Evolutionary conservation across 2,329 filamentous ascomycete genomes (phyloP), one percentile per base, ranked within the genome.

Genomic region (Pseudopithomyces maydicus): DNA sequence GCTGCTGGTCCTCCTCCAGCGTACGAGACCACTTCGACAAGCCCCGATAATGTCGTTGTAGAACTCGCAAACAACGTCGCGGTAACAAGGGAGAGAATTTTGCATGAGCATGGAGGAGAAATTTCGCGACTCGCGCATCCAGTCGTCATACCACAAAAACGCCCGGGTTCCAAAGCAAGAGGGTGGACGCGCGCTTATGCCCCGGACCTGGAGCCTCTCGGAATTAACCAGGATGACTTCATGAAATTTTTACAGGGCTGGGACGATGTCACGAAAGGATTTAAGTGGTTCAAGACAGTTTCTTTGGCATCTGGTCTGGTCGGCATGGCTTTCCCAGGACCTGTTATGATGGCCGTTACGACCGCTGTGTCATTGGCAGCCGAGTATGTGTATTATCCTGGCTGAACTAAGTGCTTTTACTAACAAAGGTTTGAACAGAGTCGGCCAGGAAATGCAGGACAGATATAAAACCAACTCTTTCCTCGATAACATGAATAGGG

Each of bases 131-230:
- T 66, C 20, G 49, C 57, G 15, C 52, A 75, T 47, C 81, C 82
- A 0, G 80, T 85, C 20, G 78, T 85, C 20, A 67, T 85, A 3
- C 81, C 82, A 0, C 84, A 85, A 55, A 72, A 83, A 2, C 78
- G 84, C 11, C 83, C 83, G 0, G 74, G 78, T 29, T 74, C 77
- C 32, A 80, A 80, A 50, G 65, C 70, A 0, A 75, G 83, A 12
- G 84, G 83, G 0, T 85, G 85, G 59, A 72, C 84, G 3, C 77
- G 79, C n/a, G 83, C 81, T 0, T 85, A 85, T 63, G 76, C 82
- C 0, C 83, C 83, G 0, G 67, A 80, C 0, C 74, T 86, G 0
- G 73, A 71, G n/a, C 64, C 77, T 12, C 71, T 71, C 14, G 81
- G 79, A 2, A 81, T 85, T 57, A 76, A 80, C 52, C 77, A 84